A percentile compares a stretch with the other conserved stretches of the same genome.
These are phyloP conservation scores for Aspergillus sclerotioniger DNA, from an alignment of 495 filamentous ascomycete species.

Conservation along the genomic window DNA sequence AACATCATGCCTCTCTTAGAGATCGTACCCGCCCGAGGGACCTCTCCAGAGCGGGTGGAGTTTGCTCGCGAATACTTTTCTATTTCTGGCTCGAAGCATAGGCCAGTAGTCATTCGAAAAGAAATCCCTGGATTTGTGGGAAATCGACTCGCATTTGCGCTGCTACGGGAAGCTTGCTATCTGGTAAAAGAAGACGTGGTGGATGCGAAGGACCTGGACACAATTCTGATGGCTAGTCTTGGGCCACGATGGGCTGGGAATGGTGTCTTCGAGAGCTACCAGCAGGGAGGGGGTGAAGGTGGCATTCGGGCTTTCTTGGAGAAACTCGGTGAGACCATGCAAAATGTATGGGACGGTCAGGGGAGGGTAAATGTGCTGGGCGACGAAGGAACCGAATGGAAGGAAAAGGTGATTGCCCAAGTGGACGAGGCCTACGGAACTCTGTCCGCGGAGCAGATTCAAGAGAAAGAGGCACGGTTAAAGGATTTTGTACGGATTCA, in stretches of 20 bases:
- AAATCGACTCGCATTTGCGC: conserved; percentile 50
- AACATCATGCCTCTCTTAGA: conserved; percentile 64
- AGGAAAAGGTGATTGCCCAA: conserved; percentile 34
- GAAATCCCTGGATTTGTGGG: conserved; percentile 54
- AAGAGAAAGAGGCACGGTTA: conserved; percentile 32
- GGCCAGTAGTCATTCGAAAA: conserved; percentile 52
- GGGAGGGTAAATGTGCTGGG: conserved; percentile 41
- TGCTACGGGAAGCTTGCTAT: conserved; percentile 46
- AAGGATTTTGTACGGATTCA: conserved; percentile 29
- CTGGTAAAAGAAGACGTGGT: conserved; percentile 48
- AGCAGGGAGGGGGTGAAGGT: conserved; percentile 56
- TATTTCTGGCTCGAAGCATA: conserved; percentile 38
- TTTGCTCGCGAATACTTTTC: conserved; percentile 50
- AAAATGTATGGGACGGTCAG: conserved; percentile 51
- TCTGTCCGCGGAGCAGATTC: conserved; percentile 16
- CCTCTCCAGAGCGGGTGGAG: conserved; percentile 36
- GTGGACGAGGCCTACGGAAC: conserved; percentile 38
- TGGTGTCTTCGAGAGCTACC: conserved; percentile 60
- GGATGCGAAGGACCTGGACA: conserved; percentile 44
- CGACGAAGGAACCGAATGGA: conserved; percentile 37
- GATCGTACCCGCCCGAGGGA: conserved; percentile 50
- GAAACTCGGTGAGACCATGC: conserved; percentile 56
- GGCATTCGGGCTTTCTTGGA: conserved; percentile 55
- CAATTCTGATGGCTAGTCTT: conserved; percentile 46
- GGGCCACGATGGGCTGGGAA: conserved; percentile 58